phyloP scores from a whole-genome alignment of 495 filamentous ascomycete genomes.

The Xylaria palmicola region DNA sequence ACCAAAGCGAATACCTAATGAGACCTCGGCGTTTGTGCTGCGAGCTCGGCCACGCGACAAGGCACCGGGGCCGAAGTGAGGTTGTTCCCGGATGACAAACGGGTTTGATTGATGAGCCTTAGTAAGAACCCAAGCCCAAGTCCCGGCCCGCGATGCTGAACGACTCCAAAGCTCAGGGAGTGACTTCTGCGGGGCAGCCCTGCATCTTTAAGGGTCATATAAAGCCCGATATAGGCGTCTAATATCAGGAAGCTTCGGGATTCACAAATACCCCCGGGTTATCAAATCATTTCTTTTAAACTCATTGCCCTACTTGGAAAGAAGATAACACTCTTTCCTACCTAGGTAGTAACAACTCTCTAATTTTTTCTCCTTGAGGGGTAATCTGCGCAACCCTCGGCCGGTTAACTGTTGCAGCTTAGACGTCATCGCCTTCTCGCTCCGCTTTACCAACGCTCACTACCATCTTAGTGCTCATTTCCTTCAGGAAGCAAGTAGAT shows the following conservation, averaged over 20 bases:
- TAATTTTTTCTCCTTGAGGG: neutral
- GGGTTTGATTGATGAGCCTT: neutral
- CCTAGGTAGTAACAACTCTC: no score
- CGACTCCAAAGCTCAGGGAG: neutral
- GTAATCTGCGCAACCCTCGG: neutral
- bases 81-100: neutral
- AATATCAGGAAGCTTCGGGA: neutral
- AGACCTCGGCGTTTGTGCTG: neutral
- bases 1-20: no score
- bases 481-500: neutral
- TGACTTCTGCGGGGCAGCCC: neutral
- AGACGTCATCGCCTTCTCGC: neutral
- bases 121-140: neutral
- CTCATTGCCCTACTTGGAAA: neutral
- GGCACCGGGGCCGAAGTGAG: neutral
- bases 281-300: neutral
- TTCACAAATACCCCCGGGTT: neutral
- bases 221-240: conserved; percentile 10
- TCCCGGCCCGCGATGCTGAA: no score
- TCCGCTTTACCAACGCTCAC: neutral
- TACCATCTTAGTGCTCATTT: neutral
- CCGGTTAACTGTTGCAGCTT: neutral
- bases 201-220: neutral
- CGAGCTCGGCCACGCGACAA: conserved; percentile 1
- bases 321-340: no score